These are phyloP conservation scores for Ambrosiella cleistominuta DNA, from an alignment of 2,329 filamentous ascomycete genomes.

Conservation along the genomic window DNA sequence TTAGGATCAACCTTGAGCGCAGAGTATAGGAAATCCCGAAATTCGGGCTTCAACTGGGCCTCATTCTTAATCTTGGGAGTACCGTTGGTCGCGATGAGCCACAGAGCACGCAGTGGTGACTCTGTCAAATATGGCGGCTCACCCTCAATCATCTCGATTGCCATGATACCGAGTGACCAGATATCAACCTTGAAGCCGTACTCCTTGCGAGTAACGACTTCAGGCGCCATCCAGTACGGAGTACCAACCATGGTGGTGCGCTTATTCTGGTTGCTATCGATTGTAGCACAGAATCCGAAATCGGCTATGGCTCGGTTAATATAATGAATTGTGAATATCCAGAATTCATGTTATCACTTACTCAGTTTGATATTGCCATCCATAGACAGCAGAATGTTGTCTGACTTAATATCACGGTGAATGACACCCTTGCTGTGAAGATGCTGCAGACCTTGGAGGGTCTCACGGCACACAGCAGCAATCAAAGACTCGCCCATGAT, in stretches of 20 bases:
- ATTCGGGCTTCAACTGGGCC: conserved; percentile 59
- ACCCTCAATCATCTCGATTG: conserved; percentile 98
- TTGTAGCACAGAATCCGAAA: conserved; percentile 96
- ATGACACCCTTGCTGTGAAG: conserved; percentile 96
- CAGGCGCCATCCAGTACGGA: conserved; percentile 98
- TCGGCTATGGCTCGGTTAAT: conserved; percentile 48
- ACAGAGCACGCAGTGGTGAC: conserved; percentile 78
- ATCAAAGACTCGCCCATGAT: conserved; percentile 98
- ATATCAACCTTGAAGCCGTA: conserved; percentile 98
- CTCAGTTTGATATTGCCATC: conserved; percentile 96
- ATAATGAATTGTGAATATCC: background rate
- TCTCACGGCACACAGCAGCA: conserved; percentile 86
- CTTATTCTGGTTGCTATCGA: conserved; percentile 93
- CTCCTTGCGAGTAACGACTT: conserved; percentile 92
- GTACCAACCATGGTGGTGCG: conserved; percentile 98
- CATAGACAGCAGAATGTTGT: conserved; percentile 86
- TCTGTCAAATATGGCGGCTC: conserved; percentile 95
- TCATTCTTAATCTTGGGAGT: conserved; percentile 92
- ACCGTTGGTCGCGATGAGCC: conserved; percentile 91
- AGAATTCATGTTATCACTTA: conserved; percentile 29
- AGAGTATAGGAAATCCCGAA: conserved; percentile 82
- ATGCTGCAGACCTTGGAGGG: conserved; percentile 78
- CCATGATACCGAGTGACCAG: conserved; percentile 97
- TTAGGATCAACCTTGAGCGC: conserved; percentile 94
- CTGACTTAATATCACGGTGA: conserved; percentile 96